These are phyloP conservation scores for Fusarium sp. DNA, from an alignment of 2,329 filamentous ascomycete species.

Conservation along the genomic window DNA sequence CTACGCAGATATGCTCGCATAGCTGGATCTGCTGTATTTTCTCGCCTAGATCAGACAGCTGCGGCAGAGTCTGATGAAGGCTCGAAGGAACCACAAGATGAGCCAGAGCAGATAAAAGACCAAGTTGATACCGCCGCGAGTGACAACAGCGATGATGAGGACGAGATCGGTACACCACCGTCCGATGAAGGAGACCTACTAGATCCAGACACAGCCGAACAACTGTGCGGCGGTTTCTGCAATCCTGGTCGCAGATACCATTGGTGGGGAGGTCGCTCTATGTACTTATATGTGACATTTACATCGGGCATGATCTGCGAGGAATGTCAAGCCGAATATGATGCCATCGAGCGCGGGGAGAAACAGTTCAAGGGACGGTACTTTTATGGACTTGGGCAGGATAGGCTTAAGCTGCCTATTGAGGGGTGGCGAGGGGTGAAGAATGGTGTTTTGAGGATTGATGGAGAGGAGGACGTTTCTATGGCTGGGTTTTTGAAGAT, in stretches of 20 bases:
- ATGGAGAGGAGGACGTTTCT: not conserved
- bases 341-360: not conserved
- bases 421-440: conserved; percentile 11
- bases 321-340: conserved; percentile 2
- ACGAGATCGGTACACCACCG: rapidly evolving
- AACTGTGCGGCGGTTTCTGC: conserved; percentile 1
- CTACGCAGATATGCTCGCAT: not conserved
- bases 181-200: conserved; percentile 9
- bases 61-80: too few relatives aligned
- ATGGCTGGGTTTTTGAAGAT: conserved; percentile 3
- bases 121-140: not conserved
- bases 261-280: not conserved
- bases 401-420: conserved; percentile 8
- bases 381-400: not conserved
- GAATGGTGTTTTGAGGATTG: conserved; percentile 7
- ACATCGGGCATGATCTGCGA: not conserved
- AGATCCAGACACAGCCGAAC: not conserved
- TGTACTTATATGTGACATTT: not conserved
- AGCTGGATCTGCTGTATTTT: not conserved
- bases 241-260: not conserved
- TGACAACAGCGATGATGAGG: not conserved
- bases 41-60: not conserved
- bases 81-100: not conserved
- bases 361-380: not conserved
- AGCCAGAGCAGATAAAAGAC: not conserved